phyloP scores from a whole-genome alignment of 1,139 yeast species.

The Zygosaccharomyces sapae region DNA sequence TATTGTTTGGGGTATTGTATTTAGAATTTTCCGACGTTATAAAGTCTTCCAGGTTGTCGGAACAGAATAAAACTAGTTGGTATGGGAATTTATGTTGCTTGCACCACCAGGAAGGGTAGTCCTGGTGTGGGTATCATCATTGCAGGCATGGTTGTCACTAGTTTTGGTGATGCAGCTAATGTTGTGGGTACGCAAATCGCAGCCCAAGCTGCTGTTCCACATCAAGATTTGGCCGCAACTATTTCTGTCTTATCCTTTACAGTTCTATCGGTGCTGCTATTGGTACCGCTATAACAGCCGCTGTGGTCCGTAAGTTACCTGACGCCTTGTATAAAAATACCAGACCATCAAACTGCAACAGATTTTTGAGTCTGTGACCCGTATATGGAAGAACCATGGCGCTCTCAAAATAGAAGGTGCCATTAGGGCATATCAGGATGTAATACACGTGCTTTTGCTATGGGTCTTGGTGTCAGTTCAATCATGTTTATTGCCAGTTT shows the following conservation, averaged over 20 bases:
- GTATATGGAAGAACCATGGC: slow-evolving; percentile 27
- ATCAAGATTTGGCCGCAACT: slow-evolving; percentile 45
- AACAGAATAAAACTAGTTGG: slow-evolving; percentile 35
- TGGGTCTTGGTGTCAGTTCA: slow-evolving; percentile 32
- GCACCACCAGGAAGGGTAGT: slow-evolving; percentile 25
- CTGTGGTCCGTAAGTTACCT: slow-evolving; percentile 47
- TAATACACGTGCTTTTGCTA: slow-evolving; percentile 28
- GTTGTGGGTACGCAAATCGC: slow-evolving; percentile 38
- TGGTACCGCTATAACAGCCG: slow-evolving; percentile 46
- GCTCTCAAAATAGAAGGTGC: slow-evolving; percentile 35
- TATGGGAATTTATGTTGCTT: slow-evolving; percentile 29
- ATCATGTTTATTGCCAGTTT: slow-evolving; percentile 33
- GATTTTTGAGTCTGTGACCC: slow-evolving; percentile 22
- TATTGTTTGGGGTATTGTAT: slow-evolving; percentile 35
- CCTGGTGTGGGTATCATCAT: slow-evolving; percentile 31
- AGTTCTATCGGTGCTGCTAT: slow-evolving; percentile 44
- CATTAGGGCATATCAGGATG: slow-evolving; percentile 33
- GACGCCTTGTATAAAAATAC: slow-evolving; percentile 31
- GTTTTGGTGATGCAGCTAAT: slow-evolving; percentile 38
- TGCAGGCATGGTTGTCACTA: slow-evolving; percentile 33
- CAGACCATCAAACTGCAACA: slow-evolving; percentile 23
- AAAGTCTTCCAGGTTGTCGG: slow-evolving; percentile 37
- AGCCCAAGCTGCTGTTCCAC: slow-evolving; percentile 42
- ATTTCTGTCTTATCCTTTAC: slow-evolving; percentile 44
- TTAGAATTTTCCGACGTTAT: slow-evolving; percentile 37